Evolutionary conservation across 768 basidiomycete genomes (phyloP).

Genomic region (Tricholoma hemisulphureum): DNA sequence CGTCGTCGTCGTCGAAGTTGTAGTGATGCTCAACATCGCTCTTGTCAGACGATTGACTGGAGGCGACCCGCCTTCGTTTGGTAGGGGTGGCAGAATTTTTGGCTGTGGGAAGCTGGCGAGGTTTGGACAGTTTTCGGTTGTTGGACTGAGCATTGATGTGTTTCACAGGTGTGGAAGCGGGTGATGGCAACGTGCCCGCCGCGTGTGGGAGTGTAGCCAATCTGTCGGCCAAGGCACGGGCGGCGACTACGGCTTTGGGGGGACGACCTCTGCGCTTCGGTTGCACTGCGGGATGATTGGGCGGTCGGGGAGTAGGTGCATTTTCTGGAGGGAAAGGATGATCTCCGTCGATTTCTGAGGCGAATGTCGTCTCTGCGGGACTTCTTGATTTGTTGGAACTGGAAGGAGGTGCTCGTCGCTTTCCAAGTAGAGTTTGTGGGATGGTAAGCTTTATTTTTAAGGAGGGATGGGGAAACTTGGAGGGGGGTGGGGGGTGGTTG

Average conservation of each 20-base stretch:
- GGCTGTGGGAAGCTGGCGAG: conserved; percentile 15
- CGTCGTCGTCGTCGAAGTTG: conserved; percentile 26
- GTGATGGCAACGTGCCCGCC: conserved; percentile 18
- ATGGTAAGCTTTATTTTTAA: conserved; percentile 77
- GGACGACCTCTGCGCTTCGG: conserved; percentile 59
- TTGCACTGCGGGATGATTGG: conserved; percentile 15
- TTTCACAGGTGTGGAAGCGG: conserved; percentile 4
- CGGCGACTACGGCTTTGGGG: conserved; percentile 43
- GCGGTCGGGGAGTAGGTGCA: conserved; percentile 11
- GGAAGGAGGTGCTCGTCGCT: conserved; percentile 27
- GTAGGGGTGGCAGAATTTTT: conserved; percentile 27
- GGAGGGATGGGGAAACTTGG: conserved; percentile 31
- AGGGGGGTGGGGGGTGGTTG: conserved; percentile 28
- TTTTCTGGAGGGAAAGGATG: conserved; percentile 10
- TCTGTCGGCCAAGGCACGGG: conserved; percentile 30
- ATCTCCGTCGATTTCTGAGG: conserved; percentile 39
- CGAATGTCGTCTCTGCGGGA: conserved; percentile 37
- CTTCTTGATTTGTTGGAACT: conserved; percentile 28
- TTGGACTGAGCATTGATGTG: conserved; percentile 6
- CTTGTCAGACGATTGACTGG: conserved; percentile 34
- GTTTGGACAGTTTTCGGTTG: conserved; percentile 20
- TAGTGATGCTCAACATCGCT: conserved; percentile 37
- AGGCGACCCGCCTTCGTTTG: conserved; percentile 36
- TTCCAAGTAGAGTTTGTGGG: conserved; percentile 54
- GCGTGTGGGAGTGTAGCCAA: conserved; percentile 12